Evolutionary conservation across 2,329 filamentous ascomycete species (phyloP).

Genomic region (Cryphonectria radicalis): DNA sequence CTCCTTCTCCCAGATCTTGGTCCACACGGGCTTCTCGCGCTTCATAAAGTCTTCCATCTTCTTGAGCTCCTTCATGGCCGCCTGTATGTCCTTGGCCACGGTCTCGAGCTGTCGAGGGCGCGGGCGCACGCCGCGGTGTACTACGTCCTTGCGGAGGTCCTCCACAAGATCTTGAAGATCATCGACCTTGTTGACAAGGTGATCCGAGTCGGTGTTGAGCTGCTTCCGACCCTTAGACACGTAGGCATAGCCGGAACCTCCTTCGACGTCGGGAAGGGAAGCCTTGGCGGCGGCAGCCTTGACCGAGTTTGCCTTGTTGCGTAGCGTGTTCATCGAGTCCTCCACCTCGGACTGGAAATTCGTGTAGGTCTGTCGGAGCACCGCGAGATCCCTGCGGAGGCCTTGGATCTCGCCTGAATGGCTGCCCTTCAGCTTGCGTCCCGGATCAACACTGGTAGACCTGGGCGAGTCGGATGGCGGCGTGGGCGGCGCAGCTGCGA

Average conservation of each 20-base stretch:
- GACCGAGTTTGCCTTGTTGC: slow-evolving; percentile 79
- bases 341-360: slow-evolving; percentile 88
- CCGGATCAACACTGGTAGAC: slow-evolving; percentile 37
- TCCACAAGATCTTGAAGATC: slow-evolving; percentile 97
- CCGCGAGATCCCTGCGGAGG: slow-evolving; percentile 84
- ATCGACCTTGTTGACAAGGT: slow-evolving; percentile 88
- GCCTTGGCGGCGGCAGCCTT: slow-evolving; percentile 76
- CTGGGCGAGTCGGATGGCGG: slow-evolving; percentile 55
- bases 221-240: slow-evolving; percentile 86
- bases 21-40: slow-evolving; percentile 94
- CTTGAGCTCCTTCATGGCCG: slow-evolving; percentile 83
- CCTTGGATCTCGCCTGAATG: slow-evolving; percentile 80
- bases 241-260: slow-evolving; percentile 81
- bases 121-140: slow-evolving; percentile 87
- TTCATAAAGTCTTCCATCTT: slow-evolving; percentile 92
- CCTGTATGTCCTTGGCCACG: slow-evolving; percentile 85
- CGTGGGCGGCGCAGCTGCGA: slow-evolving; percentile 53
- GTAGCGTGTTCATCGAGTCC: slow-evolving; percentile 82
- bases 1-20: slow-evolving; percentile 99
- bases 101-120: slow-evolving; percentile 86
- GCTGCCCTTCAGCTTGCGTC: slow-evolving; percentile 55
- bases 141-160: slow-evolving; percentile 96
- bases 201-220: slow-evolving; percentile 85
- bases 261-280: slow-evolving; percentile 71
- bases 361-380: slow-evolving; percentile 90